phyloP scores from a whole-genome alignment of 1,284 basidiomycete genomes.

The Athelia sp. region DNA sequence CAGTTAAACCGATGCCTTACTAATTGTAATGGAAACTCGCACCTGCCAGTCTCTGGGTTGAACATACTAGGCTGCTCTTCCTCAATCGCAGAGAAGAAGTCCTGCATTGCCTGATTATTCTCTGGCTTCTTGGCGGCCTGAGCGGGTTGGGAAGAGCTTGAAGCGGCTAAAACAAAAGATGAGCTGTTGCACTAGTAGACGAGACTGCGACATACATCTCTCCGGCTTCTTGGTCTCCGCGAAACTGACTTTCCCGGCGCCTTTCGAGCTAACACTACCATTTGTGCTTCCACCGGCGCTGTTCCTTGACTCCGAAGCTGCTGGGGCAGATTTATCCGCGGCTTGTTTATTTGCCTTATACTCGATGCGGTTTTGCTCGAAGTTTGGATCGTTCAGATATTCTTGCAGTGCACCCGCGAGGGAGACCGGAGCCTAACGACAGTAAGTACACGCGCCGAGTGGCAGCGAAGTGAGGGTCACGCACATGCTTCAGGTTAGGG shows the following conservation, averaged over 20 bases:
- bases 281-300: conserved; percentile 12
- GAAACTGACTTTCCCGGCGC: conserved; percentile 7
- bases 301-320: conserved; percentile 23
- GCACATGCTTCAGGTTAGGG: conserved; percentile 89
- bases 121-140: conserved; percentile 19
- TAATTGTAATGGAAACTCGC: conserved; percentile 18
- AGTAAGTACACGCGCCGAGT: background rate
- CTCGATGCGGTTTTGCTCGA: conserved; percentile 90
- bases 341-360: conserved; percentile 86
- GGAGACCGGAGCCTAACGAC: conserved; percentile 82
- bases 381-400: conserved; percentile 93
- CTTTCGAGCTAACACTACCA: conserved; percentile 5
- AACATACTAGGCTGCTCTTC: conserved; percentile 75
- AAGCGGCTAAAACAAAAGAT: background rate
- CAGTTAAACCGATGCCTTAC: conserved; percentile 8
- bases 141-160: conserved; percentile 18
- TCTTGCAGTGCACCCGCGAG: conserved; percentile 92
- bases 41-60: conserved; percentile 56
- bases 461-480: conserved; percentile 20
- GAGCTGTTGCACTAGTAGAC: background rate
- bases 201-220: background rate
- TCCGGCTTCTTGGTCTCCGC: conserved; percentile 9
- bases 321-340: conserved; percentile 52
- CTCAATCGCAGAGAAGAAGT: conserved; percentile 94
- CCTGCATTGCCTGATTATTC: conserved; percentile 51